Conservation (phyloP, 2,329 filamentous ascomycete species). For the Aspergillus piperis region DNA sequence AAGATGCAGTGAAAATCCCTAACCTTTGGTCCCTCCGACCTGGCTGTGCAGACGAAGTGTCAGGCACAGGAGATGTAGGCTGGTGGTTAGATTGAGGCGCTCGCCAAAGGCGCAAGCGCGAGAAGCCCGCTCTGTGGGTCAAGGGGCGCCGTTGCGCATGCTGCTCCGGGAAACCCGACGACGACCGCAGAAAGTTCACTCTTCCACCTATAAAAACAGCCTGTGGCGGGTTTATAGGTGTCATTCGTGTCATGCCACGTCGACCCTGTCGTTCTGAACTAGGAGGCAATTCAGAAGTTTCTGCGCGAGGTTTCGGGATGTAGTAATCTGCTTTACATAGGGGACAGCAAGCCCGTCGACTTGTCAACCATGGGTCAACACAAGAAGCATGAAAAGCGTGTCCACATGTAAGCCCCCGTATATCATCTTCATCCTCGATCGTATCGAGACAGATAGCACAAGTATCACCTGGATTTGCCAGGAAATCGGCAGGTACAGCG, state of each 20-base stretch:
- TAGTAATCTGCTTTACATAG: conserved; percentile 99
- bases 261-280: conserved; percentile 36
- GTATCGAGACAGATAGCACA: conserved; percentile 96
- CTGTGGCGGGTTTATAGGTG: conserved; percentile 35
- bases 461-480: conserved; percentile 81
- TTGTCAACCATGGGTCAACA: conserved; percentile 95
- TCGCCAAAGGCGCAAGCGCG: conserved; percentile 9
- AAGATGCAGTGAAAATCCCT: background rate
- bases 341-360: conserved; percentile 89
- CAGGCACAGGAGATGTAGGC: background rate
- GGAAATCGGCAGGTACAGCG: conserved; percentile 76
- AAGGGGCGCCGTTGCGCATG: conserved; percentile 33
- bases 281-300: conserved; percentile 41
- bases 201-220: conserved; percentile 38
- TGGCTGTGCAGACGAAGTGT: background rate
- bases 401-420: conserved; percentile 91
- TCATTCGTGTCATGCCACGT: conserved; percentile 27
- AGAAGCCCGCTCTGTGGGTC: conserved; percentile 6
- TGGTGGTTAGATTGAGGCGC: background rate
- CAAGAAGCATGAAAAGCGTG: conserved; percentile 97
- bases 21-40: background rate
- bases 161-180: conserved; percentile 41
- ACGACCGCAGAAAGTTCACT: conserved; percentile 33
- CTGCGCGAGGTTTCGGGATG: conserved; percentile 81
- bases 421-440: conserved; percentile 92